phyloP scores from a whole-genome alignment of 208 protist genomes.

The Wallacemonas rigidus region DNA sequence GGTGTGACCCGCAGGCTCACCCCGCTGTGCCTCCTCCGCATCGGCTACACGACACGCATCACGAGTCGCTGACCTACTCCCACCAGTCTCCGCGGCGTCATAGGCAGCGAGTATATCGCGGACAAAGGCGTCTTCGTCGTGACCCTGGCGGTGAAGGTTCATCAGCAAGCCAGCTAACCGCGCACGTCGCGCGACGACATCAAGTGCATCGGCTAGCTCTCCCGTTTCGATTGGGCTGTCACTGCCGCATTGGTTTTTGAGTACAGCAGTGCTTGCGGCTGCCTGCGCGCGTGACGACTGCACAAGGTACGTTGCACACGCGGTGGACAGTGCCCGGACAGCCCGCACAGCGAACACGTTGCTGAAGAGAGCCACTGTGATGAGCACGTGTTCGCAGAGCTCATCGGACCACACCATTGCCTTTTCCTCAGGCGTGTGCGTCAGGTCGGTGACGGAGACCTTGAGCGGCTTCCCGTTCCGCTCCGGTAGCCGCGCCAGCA shows the following conservation, averaged over 20 bases:
- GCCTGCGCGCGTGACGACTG: not conserved
- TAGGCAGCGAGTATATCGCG: not conserved
- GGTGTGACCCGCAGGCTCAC: too few species aligned
- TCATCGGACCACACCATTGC: not conserved
- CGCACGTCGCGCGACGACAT: not conserved
- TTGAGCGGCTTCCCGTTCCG: not conserved
- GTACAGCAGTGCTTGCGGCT: too few species aligned
- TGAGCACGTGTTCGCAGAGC: not conserved
- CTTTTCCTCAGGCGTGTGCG: not conserved
- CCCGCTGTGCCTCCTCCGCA: too few species aligned
- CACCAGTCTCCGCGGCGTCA: not conserved
- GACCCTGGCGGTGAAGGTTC: not conserved
- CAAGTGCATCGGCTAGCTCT: not conserved
- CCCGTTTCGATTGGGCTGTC: not conserved
- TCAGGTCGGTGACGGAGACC: not conserved
- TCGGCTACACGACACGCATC: not conserved
- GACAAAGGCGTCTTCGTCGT: slow-evolving; percentile 6
- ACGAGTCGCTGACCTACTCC: not conserved
- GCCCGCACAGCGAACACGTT: not conserved
- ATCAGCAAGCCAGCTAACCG: not conserved
- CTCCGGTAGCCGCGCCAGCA: not conserved
- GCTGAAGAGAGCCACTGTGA: not conserved
- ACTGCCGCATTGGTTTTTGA: not conserved
- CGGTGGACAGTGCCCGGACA: not conserved
- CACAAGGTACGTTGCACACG: not conserved